Conservation (phyloP, 1,139 yeast genomes). For the Hyphopichia fennica region DNA sequence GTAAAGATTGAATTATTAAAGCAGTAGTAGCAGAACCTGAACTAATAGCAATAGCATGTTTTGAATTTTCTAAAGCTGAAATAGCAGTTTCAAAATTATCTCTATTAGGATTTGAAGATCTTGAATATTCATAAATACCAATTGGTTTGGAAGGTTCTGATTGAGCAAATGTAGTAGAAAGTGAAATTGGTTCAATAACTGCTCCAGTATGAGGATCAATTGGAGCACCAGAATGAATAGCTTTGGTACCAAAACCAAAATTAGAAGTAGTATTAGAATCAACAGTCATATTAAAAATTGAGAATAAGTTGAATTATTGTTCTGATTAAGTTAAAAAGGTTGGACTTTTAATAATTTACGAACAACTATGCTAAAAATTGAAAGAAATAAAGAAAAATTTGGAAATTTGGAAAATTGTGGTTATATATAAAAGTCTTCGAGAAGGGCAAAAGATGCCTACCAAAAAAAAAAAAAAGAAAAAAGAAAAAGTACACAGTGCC, state of each 20-base stretch:
- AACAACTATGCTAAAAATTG: too few species aligned
- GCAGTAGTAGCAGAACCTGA: slow-evolving; percentile 91
- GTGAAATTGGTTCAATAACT: slow-evolving; percentile 80
- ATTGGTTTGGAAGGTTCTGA: slow-evolving; percentile 73
- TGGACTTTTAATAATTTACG: too few species aligned
- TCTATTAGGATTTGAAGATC: slow-evolving; percentile 89
- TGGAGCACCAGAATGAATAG: slow-evolving; percentile 82
- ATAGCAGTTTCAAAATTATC: slow-evolving; percentile 77
- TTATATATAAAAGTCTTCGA: too few species aligned
- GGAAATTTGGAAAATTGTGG: too few species aligned
- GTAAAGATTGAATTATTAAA: slow-evolving; percentile 70
- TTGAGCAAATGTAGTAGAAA: slow-evolving; percentile 87
- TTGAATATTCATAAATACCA: slow-evolving; percentile 81
- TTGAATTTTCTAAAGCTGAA: slow-evolving; percentile 78
- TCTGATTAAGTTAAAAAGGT: slow-evolving; percentile 8
- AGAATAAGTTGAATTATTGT: slow-evolving; percentile 5
- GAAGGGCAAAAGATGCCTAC: too few species aligned
- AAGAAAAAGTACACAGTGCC: too few species aligned
- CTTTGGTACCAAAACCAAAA: slow-evolving; percentile 70
- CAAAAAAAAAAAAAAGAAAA: too few species aligned
- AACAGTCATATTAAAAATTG: slow-evolving; percentile 18
- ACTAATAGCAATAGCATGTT: slow-evolving; percentile 75
- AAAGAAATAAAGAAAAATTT: too few species aligned
- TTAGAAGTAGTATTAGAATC: slow-evolving; percentile 13
- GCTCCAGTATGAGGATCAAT: slow-evolving; percentile 80